These are phyloP conservation scores for Cyclostephanos invisitatus DNA, from an alignment of 108 stramenopile genomes.

Conservation along the genomic window DNA sequence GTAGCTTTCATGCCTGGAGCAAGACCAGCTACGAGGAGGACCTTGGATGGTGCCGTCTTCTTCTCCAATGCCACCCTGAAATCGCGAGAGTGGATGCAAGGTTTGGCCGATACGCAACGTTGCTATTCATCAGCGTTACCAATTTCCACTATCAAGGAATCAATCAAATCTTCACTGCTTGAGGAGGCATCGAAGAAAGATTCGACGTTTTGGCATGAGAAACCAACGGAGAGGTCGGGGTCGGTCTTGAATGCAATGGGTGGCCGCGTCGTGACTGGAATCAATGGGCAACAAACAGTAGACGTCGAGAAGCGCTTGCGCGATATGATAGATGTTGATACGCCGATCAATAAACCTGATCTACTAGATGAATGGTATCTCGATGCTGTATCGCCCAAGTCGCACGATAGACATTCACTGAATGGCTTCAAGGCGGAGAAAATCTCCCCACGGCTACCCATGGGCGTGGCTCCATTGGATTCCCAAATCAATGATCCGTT, in stretches of 20 bases:
- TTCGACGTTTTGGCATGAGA: constrained; percentile 65
- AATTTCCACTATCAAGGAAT: constrained; percentile 59
- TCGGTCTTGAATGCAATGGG: constrained; percentile 32
- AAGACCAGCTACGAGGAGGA: neutral
- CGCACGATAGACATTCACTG: constrained; percentile 5
- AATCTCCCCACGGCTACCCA: constrained; percentile 50
- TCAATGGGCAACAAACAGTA: constrained; percentile 11
- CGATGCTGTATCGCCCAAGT: constrained; percentile 44
- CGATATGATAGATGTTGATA: constrained; percentile 46
- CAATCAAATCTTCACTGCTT: constrained; percentile 73
- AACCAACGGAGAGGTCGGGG: constrained; percentile 13
- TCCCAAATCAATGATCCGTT: constrained; percentile 69
- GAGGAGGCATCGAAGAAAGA: constrained; percentile 70
- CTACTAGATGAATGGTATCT: constrained; percentile 77
- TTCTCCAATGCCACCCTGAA: neutral
- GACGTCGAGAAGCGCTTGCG: constrained; percentile 39
- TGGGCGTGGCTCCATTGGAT: constrained; percentile 49
- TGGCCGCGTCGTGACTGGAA: constrained; percentile 1
- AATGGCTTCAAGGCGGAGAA: constrained; percentile 12
- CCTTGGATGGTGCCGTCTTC: neutral
- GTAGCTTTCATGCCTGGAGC: neutral
- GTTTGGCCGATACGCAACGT: constrained; percentile 9
- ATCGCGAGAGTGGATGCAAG: constrained; percentile 6
- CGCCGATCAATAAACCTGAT: constrained; percentile 61
- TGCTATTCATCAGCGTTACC: constrained; percentile 43